Conservation (phyloP, 1,284 basidiomycete genomes). For the Cutaneotrichosporon daszewskae region DNA sequence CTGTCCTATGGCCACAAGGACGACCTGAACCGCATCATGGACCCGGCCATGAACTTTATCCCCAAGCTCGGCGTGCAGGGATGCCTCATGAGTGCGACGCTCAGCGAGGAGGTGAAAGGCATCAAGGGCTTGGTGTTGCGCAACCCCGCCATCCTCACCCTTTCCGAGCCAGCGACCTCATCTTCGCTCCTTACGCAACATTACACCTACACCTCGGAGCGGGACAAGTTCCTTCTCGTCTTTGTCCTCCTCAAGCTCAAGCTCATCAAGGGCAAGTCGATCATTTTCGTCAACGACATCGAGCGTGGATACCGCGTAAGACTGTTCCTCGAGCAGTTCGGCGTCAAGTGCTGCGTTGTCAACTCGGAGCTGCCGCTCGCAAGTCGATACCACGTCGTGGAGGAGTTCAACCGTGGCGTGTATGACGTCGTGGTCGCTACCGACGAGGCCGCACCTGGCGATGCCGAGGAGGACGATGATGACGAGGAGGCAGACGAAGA, state of each 20-base stretch:
- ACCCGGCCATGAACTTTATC: constrained; percentile 55
- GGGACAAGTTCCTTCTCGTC: constrained; percentile 89
- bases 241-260: constrained; percentile 94
- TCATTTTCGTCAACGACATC: constrained; percentile 95
- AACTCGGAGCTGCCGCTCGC: constrained; percentile 95
- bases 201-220: constrained; percentile 72
- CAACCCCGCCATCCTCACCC: constrained; percentile 74
- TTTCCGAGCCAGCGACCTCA: constrained; percentile 78
- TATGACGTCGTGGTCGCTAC: constrained; percentile 99
- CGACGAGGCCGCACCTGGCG: constrained; percentile 67
- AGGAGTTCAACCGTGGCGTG: constrained; percentile 98
- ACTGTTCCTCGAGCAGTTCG: constrained; percentile 96
- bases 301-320: constrained; percentile 92
- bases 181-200: constrained; percentile 71
- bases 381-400: constrained; percentile 93
- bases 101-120: constrained; percentile 90
- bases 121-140: constrained; percentile 82
- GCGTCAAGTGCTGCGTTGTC: constrained; percentile 90
- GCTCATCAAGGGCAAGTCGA: constrained; percentile 91
- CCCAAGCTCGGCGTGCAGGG: constrained; percentile 83
- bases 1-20: constrained; percentile 95
- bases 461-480: constrained; percentile 49
- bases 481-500: constrained; percentile 46
- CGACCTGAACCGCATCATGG: constrained; percentile 79
- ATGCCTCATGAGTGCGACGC: constrained; percentile 95